Evolutionary conservation across 768 basidiomycete genomes (phyloP).

Genomic region (Kwoniella pini): DNA sequence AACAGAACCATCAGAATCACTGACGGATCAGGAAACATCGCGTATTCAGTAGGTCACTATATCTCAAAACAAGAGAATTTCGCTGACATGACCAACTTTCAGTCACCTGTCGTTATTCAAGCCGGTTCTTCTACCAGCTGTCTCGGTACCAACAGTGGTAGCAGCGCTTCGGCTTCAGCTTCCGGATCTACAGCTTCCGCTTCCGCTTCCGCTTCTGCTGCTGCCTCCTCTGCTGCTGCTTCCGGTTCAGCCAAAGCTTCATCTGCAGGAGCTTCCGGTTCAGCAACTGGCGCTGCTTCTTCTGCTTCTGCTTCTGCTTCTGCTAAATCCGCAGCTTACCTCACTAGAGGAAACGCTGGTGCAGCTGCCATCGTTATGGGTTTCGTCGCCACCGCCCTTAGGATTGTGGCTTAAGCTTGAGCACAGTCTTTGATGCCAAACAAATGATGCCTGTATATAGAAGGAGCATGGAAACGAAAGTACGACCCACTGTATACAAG

Average conservation of each 20-base stretch:
- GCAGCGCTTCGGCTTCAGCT: conserved; percentile 4
- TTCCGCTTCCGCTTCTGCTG: conserved; percentile 14
- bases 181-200: conserved; percentile 8
- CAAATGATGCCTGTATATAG: too few relatives aligned
- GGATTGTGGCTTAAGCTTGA: conserved; percentile 21
- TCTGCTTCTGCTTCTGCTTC: conserved; percentile 12
- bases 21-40: conserved; percentile 41
- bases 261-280: conserved; percentile 18
- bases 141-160: conserved; percentile 22
- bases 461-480: too few relatives aligned
- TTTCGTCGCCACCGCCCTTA: conserved; percentile 10
- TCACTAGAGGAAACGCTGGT: conserved; percentile 11
- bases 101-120: conserved; percentile 39
- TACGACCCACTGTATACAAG: background rate
- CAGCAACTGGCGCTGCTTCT: conserved; percentile 4
- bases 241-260: conserved; percentile 16
- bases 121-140: conserved; percentile 42
- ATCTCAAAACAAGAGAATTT: too few relatives aligned
- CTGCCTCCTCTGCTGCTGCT: conserved; percentile 21
- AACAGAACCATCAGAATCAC: conserved; percentile 33
- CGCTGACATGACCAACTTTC: too few relatives aligned
- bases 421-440: too few relatives aligned
- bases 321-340: conserved; percentile 16
- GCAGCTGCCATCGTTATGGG: conserved; percentile 12
- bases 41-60: too few relatives aligned